These are phyloP conservation scores for Forsythia viridissima DNA, from an alignment of 257 asterid genomes.

Conservation along the genomic window DNA sequence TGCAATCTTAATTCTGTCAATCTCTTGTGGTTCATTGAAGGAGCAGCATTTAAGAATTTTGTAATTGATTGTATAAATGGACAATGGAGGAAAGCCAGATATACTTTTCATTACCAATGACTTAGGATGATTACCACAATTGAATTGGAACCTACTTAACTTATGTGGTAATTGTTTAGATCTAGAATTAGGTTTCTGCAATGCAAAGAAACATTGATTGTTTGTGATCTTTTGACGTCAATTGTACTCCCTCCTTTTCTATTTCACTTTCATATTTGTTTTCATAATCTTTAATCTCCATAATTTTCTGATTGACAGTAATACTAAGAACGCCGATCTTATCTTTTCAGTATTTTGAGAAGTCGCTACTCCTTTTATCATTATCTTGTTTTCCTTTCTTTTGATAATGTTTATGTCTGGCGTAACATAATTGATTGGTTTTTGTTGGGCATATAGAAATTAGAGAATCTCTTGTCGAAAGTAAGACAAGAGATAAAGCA, in stretches of 20 bases:
- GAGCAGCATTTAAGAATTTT: background rate
- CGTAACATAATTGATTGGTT: background rate
- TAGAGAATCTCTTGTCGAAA: constrained; percentile 17
- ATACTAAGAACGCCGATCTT: background rate
- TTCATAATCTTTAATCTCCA: background rate
- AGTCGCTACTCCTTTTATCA: background rate
- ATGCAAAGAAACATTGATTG: background rate
- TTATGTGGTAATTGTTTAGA: background rate
- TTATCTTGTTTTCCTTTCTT: background rate
- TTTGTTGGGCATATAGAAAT: constrained; percentile 15
- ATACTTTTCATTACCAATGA: background rate
- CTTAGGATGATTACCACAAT: background rate
- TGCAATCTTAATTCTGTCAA: background rate
- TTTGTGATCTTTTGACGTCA: too few species aligned
- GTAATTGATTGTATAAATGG: background rate
- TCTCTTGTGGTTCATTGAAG: background rate
- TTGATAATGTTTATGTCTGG: background rate
- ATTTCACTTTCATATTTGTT: background rate
- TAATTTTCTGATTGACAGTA: background rate
- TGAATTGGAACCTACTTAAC: background rate
- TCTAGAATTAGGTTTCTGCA: background rate
- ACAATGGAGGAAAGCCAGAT: background rate
- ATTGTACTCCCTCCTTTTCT: background rate
- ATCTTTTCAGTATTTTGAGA: background rate
- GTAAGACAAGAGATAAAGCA: constrained; percentile 10